These are phyloP conservation scores for Ophiocordyceps camponoti-saundersi DNA, from an alignment of 2,329 filamentous ascomycete genomes.

Conservation along the genomic window DNA sequence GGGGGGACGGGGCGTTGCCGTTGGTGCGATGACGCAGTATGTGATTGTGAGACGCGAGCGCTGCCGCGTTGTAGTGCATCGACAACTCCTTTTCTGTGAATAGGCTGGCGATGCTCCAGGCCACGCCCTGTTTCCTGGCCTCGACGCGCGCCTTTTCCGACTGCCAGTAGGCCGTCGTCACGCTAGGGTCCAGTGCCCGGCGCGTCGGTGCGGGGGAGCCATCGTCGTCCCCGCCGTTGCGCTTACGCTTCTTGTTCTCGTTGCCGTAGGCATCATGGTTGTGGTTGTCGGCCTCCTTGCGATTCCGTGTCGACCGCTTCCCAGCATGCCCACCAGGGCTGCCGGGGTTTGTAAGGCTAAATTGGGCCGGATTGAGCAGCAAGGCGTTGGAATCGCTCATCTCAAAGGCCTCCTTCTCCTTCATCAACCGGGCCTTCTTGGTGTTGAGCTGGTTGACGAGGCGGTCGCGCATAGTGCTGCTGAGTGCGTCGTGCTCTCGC, in stretches of 20 bases:
- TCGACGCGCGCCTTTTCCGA: constrained; percentile 37
- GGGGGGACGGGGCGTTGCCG: constrained; percentile 29
- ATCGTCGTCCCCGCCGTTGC: constrained; percentile 42
- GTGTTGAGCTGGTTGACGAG: constrained; percentile 47
- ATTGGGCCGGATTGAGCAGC: constrained; percentile 51
- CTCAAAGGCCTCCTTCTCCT: constrained; percentile 52
- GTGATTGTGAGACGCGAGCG: constrained; percentile 44
- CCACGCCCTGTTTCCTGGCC: constrained; percentile 38
- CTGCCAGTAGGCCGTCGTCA: constrained; percentile 45
- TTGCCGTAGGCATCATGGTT: constrained; percentile 32
- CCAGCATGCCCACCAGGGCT: constrained; percentile 46
- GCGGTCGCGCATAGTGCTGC: constrained; percentile 46
- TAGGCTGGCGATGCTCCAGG: constrained; percentile 52
- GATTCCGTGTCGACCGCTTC: constrained; percentile 45
- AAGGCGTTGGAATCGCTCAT: constrained; percentile 49
- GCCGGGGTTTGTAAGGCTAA: constrained; percentile 45
- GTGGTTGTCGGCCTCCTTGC: constrained; percentile 43
- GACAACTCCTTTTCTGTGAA: constrained; percentile 55
- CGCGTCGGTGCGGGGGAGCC: constrained; percentile 43
- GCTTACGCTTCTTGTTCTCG: constrained; percentile 45
- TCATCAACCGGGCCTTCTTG: constrained; percentile 46
- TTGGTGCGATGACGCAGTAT: constrained; percentile 39
- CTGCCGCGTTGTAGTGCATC: constrained; percentile 46
- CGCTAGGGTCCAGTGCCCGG: constrained; percentile 35
- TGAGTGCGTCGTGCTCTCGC: constrained; percentile 41